Evolutionary conservation across 1,284 basidiomycete genomes (phyloP), one percentile per base, ranked within the genome.

Genomic region (Pseudozyma hubeiensis): DNA sequence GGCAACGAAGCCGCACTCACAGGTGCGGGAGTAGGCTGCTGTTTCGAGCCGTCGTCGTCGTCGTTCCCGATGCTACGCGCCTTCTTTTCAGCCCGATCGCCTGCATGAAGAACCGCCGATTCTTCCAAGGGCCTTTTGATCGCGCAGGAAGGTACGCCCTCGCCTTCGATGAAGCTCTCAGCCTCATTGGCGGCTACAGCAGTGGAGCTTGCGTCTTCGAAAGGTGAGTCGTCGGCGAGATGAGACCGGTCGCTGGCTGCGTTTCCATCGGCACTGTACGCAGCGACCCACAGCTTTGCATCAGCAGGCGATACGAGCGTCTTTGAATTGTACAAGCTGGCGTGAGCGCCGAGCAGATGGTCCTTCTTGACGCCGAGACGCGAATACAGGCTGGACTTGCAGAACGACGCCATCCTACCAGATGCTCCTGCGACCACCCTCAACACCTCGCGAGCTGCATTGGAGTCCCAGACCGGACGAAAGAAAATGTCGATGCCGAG

Each of bases 401-500:
- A 71, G 34, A 65, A 62, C 7, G 53, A 35, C 3, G 68, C 19
- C 62, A 71, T 60, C n/a, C 47, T 39, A 7, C 68, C 68, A n/a
- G 53, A 41, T 5, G 17, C 49, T 1, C 19, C 44, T n/a, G 68
- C 55, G 16, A 71, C 39, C n/a, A 47, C 7, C 17, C 46, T 41
- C 31, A 71, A 52, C 30, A 58, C 68, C 1, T 58, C 46, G 0
- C 59, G 51, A 43, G 68, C 68, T 5, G 29, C 47, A 5, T 19
- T 37, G 29, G 68, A 55, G 54, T 40, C 62, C 68, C 68, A 71
- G 5, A 54, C 58, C 1, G 54, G 24, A 4, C 44, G 50, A 34
- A 71, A 71, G 41, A 58, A 54, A 24, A 71, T 35, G 31, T 71
- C 68, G 54, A 65, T 71, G 14, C 62, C 62, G 14, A 71, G 54